phyloP scores from a whole-genome alignment of 345 rosid species.

The Arabis hirsuta region DNA sequence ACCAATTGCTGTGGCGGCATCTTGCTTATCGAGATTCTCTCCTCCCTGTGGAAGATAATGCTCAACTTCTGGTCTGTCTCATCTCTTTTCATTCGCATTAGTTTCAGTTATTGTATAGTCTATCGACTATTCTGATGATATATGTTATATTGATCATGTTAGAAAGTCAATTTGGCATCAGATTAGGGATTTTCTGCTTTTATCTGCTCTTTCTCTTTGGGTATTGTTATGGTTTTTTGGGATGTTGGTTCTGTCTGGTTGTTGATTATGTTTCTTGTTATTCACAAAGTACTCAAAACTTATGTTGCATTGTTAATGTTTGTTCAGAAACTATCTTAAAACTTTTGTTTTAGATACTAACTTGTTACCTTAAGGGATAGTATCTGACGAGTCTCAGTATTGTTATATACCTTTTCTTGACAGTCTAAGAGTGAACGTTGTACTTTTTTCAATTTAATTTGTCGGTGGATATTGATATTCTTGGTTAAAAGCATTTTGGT shows the following conservation, averaged over 20 bases:
- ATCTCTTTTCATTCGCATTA: background rate
- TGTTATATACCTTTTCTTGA: slow-evolving; percentile 23
- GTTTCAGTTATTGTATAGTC: slow-evolving; percentile 1
- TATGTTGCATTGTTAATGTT: background rate
- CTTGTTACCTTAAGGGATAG: background rate
- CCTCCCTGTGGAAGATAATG: slow-evolving; percentile 55
- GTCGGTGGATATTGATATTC: background rate
- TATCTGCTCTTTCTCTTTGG: background rate
- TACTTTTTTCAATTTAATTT: background rate
- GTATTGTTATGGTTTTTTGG: slow-evolving; percentile 3
- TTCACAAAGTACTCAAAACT: background rate
- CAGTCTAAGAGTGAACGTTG: background rate
- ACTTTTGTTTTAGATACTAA: slow-evolving; percentile 5
- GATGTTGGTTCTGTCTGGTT: slow-evolving; percentile 5
- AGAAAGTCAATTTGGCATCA: background rate
- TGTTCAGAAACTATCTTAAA: background rate
- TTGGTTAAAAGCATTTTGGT: background rate
- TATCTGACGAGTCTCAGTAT: background rate
- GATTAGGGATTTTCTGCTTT: background rate
- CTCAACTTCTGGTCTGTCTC: slow-evolving; percentile 60
- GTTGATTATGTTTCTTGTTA: background rate
- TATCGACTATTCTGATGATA: background rate
- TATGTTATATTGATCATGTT: background rate
- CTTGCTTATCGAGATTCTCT: slow-evolving; percentile 71
- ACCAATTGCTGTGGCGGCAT: slow-evolving; percentile 93